These are phyloP conservation scores for Delitschia confertaspora DNA, from an alignment of 495 filamentous ascomycete species.

Conservation along the genomic window DNA sequence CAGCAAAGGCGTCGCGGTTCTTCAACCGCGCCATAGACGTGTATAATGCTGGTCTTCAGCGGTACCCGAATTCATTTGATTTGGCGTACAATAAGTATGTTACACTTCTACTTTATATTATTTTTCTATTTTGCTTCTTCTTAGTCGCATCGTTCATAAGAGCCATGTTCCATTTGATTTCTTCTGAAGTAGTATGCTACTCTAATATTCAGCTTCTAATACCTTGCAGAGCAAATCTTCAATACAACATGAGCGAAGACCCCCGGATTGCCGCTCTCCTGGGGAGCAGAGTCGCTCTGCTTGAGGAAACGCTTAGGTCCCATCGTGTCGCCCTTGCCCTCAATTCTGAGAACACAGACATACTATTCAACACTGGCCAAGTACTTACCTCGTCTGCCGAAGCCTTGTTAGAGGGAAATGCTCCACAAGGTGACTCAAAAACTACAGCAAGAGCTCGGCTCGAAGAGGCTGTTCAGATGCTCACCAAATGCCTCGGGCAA, in stretches of 20 bases:
- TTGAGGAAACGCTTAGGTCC: slow-evolving; percentile 50
- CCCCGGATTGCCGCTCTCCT: slow-evolving; percentile 48
- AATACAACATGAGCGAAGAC: slow-evolving; percentile 58
- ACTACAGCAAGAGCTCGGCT: slow-evolving; percentile 38
- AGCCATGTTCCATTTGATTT: neutral
- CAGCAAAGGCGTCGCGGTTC: slow-evolving; percentile 58
- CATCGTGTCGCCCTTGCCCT: slow-evolving; percentile 51
- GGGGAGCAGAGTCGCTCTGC: slow-evolving; percentile 42
- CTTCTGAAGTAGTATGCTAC: no score
- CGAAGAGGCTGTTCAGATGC: slow-evolving; percentile 54
- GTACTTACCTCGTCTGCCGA: slow-evolving; percentile 58
- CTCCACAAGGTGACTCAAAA: slow-evolving; percentile 35
- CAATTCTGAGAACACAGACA: slow-evolving; percentile 54
- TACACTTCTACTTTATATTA: neutral
- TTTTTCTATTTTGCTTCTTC: neutral
- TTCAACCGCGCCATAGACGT: slow-evolving; percentile 57
- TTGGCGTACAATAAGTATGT: slow-evolving; percentile 65
- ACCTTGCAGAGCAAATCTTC: slow-evolving; percentile 44
- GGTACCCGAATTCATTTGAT: slow-evolving; percentile 53
- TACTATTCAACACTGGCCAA: slow-evolving; percentile 61
- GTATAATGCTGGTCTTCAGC: slow-evolving; percentile 53
- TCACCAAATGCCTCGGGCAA: slow-evolving; percentile 51
- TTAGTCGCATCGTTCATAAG: neutral
- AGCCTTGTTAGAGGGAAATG: slow-evolving; percentile 43
- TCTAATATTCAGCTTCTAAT: neutral